Evolutionary conservation across 2,329 filamentous ascomycete genomes (phyloP).

Genomic region (Cryphonectria carpinicola): DNA sequence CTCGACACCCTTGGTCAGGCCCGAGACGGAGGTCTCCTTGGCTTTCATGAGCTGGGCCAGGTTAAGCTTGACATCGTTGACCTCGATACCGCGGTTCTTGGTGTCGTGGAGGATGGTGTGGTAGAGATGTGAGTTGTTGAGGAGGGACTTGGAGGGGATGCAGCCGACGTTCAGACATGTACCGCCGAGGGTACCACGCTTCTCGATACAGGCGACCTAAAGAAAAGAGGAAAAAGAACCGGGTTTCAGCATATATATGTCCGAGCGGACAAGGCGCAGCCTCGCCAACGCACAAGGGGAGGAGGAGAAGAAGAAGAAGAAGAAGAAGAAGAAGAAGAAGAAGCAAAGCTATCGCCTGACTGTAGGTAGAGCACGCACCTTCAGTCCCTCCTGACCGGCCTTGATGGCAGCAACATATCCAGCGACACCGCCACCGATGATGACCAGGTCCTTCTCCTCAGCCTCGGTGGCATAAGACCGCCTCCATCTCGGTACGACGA

Average conservation of each 20-base stretch:
- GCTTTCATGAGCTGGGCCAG: slow-evolving; percentile 96
- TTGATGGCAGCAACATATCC: slow-evolving; percentile 99
- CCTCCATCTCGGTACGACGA: slow-evolving; percentile 58
- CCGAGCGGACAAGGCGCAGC: not conserved
- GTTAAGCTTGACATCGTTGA: slow-evolving; percentile 96
- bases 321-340: not conserved
- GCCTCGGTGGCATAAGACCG: slow-evolving; percentile 62
- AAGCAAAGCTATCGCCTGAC: not conserved
- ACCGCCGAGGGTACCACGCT: slow-evolving; percentile 91
- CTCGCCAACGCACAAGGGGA: not conserved
- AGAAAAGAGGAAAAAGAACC: not conserved
- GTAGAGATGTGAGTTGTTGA: slow-evolving; percentile 99
- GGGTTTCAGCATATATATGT: not conserved
- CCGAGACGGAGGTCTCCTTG: slow-evolving; percentile 87
- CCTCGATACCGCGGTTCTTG: slow-evolving; percentile 95
- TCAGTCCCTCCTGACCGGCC: slow-evolving; percentile 94
- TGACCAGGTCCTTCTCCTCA: slow-evolving; percentile 94
- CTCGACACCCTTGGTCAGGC: slow-evolving; percentile 95
- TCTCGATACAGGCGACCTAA: slow-evolving; percentile 96
- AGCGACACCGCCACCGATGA: slow-evolving; percentile 97
- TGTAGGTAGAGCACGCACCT: slow-evolving; percentile 59
- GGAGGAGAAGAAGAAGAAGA: no score
- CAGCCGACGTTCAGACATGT: slow-evolving; percentile 99
- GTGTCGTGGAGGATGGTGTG: slow-evolving; percentile 97
- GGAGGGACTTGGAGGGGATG: slow-evolving; percentile 98